Evolutionary conservation across 257 asterid genomes (phyloP).

Genomic region (Thymus quinquecostatus): DNA sequence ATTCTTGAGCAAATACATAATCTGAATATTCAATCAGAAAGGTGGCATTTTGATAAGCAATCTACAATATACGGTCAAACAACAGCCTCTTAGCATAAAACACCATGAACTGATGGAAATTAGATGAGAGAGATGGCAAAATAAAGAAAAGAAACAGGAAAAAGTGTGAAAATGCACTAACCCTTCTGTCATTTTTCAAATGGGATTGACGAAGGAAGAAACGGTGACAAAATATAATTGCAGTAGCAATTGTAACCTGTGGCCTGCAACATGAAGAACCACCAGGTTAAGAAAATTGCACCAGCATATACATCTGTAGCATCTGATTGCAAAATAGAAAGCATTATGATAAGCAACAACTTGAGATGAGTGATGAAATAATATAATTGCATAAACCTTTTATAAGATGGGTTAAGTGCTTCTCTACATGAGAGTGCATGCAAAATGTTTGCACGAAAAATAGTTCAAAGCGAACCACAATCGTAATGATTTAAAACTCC

Average conservation of each 20-base stretch:
- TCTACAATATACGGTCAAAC: neutral
- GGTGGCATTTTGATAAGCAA: constrained; percentile 1
- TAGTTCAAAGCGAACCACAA: neutral
- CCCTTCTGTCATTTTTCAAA: constrained; percentile 85
- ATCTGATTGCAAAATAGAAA: constrained; percentile 3
- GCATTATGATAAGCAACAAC: neutral
- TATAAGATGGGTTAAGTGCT: neutral
- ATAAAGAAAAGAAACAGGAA: neutral
- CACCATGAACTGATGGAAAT: neutral
- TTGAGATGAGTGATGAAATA: neutral
- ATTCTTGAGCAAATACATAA: no score
- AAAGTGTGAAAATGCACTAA: constrained; percentile 41
- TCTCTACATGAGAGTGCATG: neutral
- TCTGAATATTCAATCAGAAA: constrained; percentile 1
- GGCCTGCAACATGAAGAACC: constrained; percentile 75
- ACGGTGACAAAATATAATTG: constrained; percentile 95
- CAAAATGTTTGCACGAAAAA: neutral
- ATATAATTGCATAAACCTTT: neutral
- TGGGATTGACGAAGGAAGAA: constrained; percentile 93
- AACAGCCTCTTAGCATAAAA: neutral
- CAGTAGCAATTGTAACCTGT: constrained; percentile 96
- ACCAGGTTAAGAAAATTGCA: constrained; percentile 20
- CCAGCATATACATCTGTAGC: neutral
- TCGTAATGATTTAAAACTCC: neutral
- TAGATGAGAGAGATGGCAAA: neutral